phyloP scores from a whole-genome alignment of 2,329 filamentous ascomycete species.

The Xylaria arbuscula region DNA sequence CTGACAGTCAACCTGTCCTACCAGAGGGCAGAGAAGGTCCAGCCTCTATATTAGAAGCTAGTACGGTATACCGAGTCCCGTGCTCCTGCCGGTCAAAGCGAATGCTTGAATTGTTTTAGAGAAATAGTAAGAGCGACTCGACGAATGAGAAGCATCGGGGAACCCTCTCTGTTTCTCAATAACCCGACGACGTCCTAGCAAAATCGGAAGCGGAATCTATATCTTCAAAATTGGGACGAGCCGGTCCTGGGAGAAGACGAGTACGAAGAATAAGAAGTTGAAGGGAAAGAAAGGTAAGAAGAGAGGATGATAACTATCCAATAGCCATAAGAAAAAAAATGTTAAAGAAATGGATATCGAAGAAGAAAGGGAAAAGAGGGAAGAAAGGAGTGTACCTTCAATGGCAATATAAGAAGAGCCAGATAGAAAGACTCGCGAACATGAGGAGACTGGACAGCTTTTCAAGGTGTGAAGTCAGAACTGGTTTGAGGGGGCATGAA shows the following conservation, averaged over 20 bases:
- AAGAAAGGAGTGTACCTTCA: slow-evolving; percentile 1
- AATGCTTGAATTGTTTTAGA: no score
- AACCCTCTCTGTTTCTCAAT: not conserved
- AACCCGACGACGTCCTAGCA: not conserved
- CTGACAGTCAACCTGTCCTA: not conserved
- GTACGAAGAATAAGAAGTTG: not conserved
- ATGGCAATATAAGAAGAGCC: slow-evolving; percentile 17
- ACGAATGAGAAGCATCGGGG: not conserved
- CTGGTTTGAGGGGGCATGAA: slow-evolving; percentile 52
- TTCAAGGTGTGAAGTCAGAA: slow-evolving; percentile 50
- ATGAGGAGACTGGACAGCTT: slow-evolving; percentile 48
- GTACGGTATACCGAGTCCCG: not conserved
- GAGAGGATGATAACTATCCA: slow-evolving; percentile 16
- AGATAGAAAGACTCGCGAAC: slow-evolving; percentile 38
- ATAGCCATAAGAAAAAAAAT: slow-evolving; percentile 28
- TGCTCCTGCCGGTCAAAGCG: not conserved
- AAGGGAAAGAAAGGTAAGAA: not conserved
- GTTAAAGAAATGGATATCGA: not conserved
- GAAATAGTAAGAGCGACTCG: not conserved
- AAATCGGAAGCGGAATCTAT: not conserved
- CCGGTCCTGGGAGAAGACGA: not conserved
- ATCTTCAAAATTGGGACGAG: not conserved
- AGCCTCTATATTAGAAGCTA: not conserved
- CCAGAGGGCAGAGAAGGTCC: not conserved
- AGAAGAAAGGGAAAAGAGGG: not conserved